Evolutionary conservation across 306 rosid species (phyloP).

Genomic region (Oemleria cerasiformis): DNA sequence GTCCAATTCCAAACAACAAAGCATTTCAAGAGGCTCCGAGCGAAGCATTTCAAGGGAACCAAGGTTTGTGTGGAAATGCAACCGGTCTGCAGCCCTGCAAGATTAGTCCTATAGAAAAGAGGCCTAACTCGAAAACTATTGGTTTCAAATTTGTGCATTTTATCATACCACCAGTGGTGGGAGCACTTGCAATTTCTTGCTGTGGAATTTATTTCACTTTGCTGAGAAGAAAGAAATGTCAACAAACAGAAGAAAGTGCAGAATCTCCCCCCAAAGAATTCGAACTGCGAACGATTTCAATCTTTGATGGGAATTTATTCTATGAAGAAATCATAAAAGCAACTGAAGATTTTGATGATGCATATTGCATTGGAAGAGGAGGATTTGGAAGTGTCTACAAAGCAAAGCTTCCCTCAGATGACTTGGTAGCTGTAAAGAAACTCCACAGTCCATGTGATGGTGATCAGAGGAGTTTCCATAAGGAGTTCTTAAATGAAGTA

Average conservation of each 20-base stretch:
- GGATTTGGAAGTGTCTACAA: constrained; percentile 36
- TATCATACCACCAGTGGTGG: constrained; percentile 5
- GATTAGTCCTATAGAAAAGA: neutral
- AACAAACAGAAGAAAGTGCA: neutral
- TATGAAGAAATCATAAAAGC: constrained; percentile 35
- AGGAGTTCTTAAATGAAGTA: too few relatives aligned
- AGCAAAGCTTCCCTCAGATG: constrained; percentile 29
- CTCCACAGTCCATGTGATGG: too few relatives aligned
- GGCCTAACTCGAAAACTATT: neutral
- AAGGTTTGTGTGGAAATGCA: constrained; percentile 32
- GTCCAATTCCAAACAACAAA: constrained; percentile 27
- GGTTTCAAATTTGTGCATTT: neutral
- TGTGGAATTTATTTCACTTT: neutral
- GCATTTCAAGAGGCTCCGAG: constrained; percentile 21
- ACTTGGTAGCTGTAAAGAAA: constrained; percentile 14
- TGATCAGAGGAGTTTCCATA: too few relatives aligned
- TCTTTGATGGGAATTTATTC: constrained; percentile 24
- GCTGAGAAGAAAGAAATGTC: neutral
- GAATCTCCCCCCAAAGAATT: neutral
- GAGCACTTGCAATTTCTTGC: neutral
- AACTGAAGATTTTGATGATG: constrained; percentile 28
- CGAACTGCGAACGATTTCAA: constrained; percentile 13
- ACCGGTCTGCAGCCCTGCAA: constrained; percentile 13
- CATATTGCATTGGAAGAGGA: constrained; percentile 35
- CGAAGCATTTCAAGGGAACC: constrained; percentile 29